Evolutionary conservation across 176 grass and related monocot genomes (phyloP), one percentile per base, ranked within the genome.

Genomic region (Musa itinerans): DNA sequence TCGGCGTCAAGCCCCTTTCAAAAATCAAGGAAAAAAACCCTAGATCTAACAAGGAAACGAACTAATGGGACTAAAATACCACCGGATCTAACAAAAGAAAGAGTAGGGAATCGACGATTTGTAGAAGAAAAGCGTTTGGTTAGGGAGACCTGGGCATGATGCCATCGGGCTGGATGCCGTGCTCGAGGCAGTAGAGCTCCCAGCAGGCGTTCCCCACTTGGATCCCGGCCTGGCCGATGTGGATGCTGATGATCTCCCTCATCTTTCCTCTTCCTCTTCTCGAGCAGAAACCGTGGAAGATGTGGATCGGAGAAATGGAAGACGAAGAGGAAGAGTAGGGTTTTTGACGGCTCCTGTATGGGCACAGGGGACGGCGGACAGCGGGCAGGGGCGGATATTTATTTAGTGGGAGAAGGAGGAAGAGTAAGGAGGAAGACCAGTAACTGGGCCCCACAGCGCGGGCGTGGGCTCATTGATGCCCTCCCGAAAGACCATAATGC

Each of bases 151-250:
- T 74, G 53, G 72, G 72, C 72, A 74, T 74, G 23, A 74, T 74
- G 72, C 72, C 72, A 74, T 74, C 72, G 1, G 72, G 72, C 89
- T 92, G 89, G 83, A 96, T 96, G 50, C 85, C 87, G 58, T 92
- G 90, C 84, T 93, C 90, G 84, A 85, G 90, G 84, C 90, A 93
- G 87, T 93, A 93, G 62, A 93, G 87, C 61, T 93, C 90, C 90
- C 90, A 89, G 82, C 90, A 93, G 76, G 92, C 81, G 82, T 96
- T 92, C 14, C 92, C 89, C 59, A 96, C 89, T 83, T 96, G 92
- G 76, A 96, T 89, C 54, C 91, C 80, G 23, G 85, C 85, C 85
- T 90, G 88, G 50, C 91, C 91, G 75, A 94, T 93, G 84, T 93
- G 90, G 84, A 93, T 80, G 24, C 72, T 74, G 11, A 74, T 74